Evolutionary conservation across 331 rosid species (phyloP).

Genomic region (Ulmus americana): DNA sequence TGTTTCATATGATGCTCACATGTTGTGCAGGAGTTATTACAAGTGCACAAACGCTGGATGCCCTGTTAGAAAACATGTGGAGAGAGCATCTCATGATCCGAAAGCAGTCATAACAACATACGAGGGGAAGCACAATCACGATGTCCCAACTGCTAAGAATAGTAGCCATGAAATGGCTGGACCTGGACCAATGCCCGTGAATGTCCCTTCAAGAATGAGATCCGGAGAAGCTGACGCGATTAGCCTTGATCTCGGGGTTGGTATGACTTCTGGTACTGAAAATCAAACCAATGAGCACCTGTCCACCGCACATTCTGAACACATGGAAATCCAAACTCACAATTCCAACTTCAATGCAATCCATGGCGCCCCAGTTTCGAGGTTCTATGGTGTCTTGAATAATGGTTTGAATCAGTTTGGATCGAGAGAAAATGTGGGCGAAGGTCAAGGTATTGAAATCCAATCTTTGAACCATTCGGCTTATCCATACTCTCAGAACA

Average conservation of each 20-base stretch:
- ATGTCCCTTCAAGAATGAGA: constrained; percentile 46
- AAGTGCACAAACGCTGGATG: constrained; percentile 93
- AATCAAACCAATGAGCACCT: constrained; percentile 47
- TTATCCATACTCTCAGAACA: constrained; percentile 65
- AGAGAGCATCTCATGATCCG: constrained; percentile 95
- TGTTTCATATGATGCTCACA: constrained; percentile 23
- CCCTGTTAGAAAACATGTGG: constrained; percentile 92
- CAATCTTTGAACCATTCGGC: constrained; percentile 55
- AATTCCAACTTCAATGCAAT: constrained; percentile 51
- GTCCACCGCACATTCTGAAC: constrained; percentile 41
- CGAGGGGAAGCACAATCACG: constrained; percentile 93
- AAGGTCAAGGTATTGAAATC: constrained; percentile 31
- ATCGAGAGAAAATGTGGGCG: constrained; percentile 61
- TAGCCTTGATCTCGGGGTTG: constrained; percentile 98
- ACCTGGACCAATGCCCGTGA: constrained; percentile 35
- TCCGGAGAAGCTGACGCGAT: constrained; percentile 63
- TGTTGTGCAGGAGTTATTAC: constrained; percentile 83
- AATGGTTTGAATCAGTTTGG: constrained; percentile 51
- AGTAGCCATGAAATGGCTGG: constrained; percentile 78
- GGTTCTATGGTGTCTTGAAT: constrained; percentile 52
- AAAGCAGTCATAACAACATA: constrained; percentile 96
- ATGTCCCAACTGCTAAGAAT: constrained; percentile 73
- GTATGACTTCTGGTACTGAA: constrained; percentile 54
- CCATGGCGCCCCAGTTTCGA: constrained; percentile 42
- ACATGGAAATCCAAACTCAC: constrained; percentile 39